These are phyloP conservation scores for Thalassiosira livingstoniorum DNA, from an alignment of 352 stramenopile species.

Conservation along the genomic window DNA sequence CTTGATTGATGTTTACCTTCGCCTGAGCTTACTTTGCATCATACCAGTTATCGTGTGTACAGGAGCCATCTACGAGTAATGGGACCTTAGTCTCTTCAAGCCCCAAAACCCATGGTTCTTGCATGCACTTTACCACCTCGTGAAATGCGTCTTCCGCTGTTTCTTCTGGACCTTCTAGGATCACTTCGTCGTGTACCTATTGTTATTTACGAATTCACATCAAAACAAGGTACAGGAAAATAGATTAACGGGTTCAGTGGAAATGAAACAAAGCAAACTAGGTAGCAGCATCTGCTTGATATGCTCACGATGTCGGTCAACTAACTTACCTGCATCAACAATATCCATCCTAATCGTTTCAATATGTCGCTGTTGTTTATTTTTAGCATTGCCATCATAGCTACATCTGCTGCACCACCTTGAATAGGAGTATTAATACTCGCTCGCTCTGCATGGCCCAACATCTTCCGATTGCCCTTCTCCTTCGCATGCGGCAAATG, in stretches of 20 bases:
- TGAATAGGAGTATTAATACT: slow-evolving; percentile 99
- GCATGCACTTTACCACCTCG: slow-evolving; percentile 94
- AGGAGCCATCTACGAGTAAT: slow-evolving; percentile 83
- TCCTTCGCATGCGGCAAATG: slow-evolving; percentile 93
- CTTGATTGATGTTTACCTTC: no score
- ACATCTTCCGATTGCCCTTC: slow-evolving; percentile 55
- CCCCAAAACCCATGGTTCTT: slow-evolving; percentile 94
- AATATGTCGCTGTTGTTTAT: slow-evolving; percentile 94
- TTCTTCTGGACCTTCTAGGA: slow-evolving; percentile 98
- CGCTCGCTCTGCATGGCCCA: slow-evolving; percentile 91
- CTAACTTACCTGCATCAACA: slow-evolving; percentile 98
- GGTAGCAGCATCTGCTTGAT: no score
- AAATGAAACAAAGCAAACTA: no score
- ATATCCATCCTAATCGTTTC: slow-evolving; percentile 94
- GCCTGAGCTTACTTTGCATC: slow-evolving; percentile 95
- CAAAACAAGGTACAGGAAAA: no score
- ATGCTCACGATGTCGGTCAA: no score
- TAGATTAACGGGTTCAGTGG: no score
- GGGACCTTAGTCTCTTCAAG: slow-evolving; percentile 92
- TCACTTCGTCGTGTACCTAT: slow-evolving; percentile 99
- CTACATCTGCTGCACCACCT: slow-evolving; percentile 97
- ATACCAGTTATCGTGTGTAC: slow-evolving; percentile 93
- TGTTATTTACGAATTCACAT: no score
- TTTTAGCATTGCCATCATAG: slow-evolving; percentile 99
- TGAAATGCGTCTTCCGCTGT: slow-evolving; percentile 91